Evolutionary conservation across 208 protist species (phyloP).

Genomic region (Perkinsela sp.): DNA sequence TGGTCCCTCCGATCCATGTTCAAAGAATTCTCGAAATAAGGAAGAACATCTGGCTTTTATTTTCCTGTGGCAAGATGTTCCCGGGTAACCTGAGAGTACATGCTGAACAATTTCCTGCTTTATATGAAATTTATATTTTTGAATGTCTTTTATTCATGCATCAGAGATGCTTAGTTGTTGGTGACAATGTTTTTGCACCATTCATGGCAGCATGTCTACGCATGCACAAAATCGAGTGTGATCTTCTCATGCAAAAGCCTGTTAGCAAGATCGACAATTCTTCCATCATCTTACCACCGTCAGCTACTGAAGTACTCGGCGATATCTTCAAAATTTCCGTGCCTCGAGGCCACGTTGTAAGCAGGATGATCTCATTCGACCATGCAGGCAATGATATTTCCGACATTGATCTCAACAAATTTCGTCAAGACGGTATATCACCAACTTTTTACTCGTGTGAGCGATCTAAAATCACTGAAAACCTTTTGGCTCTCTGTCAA

Average conservation of each 20-base stretch:
- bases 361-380: conserved; percentile 54
- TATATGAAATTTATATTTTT: too few relatives aligned
- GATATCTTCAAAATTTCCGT: conserved; percentile 63
- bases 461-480: conserved; percentile 36
- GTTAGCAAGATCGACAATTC: conserved; percentile 37
- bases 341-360: conserved; percentile 53
- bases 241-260: conserved; percentile 32
- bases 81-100: too few relatives aligned
- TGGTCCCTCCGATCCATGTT: too few relatives aligned
- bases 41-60: too few relatives aligned
- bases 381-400: conserved; percentile 67
- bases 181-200: conserved; percentile 56
- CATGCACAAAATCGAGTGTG: conserved; percentile 49
- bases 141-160: conserved; percentile 16
- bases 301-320: conserved; percentile 60
- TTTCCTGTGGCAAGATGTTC: too few relatives aligned
- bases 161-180: conserved; percentile 53
- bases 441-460: conserved; percentile 73
- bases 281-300: conserved; percentile 54
- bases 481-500: conserved; percentile 43
- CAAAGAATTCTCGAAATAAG: too few relatives aligned
- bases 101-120: too few relatives aligned
- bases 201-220: conserved; percentile 68
- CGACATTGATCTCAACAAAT: conserved; percentile 64
- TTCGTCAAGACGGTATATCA: conserved; percentile 62